These are phyloP conservation scores for Sporothrix euskadiensis DNA, from an alignment of 2,329 filamentous ascomycete species.

Conservation along the genomic window DNA sequence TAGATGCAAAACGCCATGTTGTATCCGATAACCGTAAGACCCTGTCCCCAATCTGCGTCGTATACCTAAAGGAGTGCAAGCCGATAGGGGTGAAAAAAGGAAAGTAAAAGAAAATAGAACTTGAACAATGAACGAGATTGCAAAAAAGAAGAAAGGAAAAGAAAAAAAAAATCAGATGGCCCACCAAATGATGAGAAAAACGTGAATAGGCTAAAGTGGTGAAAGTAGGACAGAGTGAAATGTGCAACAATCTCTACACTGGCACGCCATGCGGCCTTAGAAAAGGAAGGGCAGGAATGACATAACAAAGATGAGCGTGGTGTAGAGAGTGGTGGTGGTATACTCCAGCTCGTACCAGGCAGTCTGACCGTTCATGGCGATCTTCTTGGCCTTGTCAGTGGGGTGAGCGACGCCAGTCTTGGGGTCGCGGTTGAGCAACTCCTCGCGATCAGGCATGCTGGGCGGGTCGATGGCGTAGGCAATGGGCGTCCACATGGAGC, in stretches of 20 bases:
- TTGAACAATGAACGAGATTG: background rate
- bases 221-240: background rate
- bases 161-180: background rate
- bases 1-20: constrained; percentile 14
- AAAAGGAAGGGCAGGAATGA: constrained; percentile 29
- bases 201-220: background rate
- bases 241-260: background rate
- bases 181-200: background rate
- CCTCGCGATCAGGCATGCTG: constrained; percentile 43
- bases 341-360: constrained; percentile 60
- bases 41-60: background rate
- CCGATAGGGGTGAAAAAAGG: background rate
- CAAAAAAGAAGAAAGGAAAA: no score
- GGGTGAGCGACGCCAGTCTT: constrained; percentile 58
- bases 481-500: constrained; percentile 59
- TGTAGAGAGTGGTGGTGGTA: constrained; percentile 53
- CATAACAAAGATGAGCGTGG: constrained; percentile 50
- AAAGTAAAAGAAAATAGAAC: background rate
- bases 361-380: constrained; percentile 45
- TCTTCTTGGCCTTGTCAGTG: constrained; percentile 45
- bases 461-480: constrained; percentile 63
- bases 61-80: background rate
- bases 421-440: constrained; percentile 56
- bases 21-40: background rate
- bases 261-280: background rate